A percentile compares a stretch with the other conserved stretches of the same genome.
Evolutionary conservation across 176 grass and related monocot genomes (phyloP).

Genomic region (Cenchrus purpureus): DNA sequence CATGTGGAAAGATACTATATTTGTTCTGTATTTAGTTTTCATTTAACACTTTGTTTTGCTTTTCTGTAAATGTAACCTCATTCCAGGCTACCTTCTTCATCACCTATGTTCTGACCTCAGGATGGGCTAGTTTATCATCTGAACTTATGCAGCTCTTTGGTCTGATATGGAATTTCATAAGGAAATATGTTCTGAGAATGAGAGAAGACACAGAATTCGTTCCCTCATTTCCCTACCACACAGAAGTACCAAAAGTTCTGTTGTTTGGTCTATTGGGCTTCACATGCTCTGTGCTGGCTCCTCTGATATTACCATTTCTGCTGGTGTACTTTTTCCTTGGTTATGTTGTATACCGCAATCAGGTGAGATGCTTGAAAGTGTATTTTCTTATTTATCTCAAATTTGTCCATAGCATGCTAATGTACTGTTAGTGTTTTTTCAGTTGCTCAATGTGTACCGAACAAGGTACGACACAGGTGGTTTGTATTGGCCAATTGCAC

Average conservation of each 20-base stretch:
- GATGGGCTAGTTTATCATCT: constrained; percentile 95
- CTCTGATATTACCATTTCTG: constrained; percentile 93
- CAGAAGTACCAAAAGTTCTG: constrained; percentile 90
- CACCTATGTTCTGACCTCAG: constrained; percentile 96
- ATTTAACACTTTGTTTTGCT: constrained; percentile 4
- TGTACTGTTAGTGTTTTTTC: constrained; percentile 31
- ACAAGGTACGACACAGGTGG: constrained; percentile 81
- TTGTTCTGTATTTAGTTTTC: constrained; percentile 10
- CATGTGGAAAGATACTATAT: neutral
- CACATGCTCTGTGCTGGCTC: constrained; percentile 82
- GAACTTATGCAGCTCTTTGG: constrained; percentile 91
- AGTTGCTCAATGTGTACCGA: constrained; percentile 86
- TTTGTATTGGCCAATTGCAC: constrained; percentile 81
- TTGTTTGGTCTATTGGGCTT: constrained; percentile 84
- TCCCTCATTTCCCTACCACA: constrained; percentile 89
- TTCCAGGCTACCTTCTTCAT: constrained; percentile 97
- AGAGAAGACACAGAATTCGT: constrained; percentile 66
- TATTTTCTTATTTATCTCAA: neutral
- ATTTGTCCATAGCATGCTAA: constrained; percentile 23
- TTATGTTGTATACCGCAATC: constrained; percentile 91
- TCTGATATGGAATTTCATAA: constrained; percentile 73
- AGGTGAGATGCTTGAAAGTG: constrained; percentile 51
- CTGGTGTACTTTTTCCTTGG: constrained; percentile 94
- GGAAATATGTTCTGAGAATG: constrained; percentile 73
- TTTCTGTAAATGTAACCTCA: constrained; percentile 41